Evolutionary conservation across 148 eudicot species (phyloP), one percentile per base, ranked within the genome.

Genomic region (Bassia scoparia): DNA sequence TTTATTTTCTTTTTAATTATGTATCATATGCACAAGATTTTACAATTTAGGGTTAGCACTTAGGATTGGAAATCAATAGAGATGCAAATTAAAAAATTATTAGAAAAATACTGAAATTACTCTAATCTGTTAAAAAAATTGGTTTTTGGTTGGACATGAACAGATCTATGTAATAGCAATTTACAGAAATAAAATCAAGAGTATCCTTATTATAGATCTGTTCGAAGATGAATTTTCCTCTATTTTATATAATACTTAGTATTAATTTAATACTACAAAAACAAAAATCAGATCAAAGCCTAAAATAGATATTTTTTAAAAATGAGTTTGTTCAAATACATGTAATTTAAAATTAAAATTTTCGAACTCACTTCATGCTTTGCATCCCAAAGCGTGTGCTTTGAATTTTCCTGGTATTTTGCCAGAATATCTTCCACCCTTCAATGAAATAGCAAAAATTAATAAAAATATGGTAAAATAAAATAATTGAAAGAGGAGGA

Each of bases 331-430:
- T 15, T 67, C 23, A n/a, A 34, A 54, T 34, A 23, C 33, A 31
- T 41, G 46, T n/a, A n/a, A 41, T 41, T 11, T 15, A 49, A 15
- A 49, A 15, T 2, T 7, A 2, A 49, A 65, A 17, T 9, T 52
- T 20, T 34, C 10, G 69, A 67, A 80, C 79, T 34, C 66, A 90
- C 98, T 85, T 90, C 94, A 90, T 93, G 98, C 62, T 88, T 90
- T 27, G 91, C 91, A 88, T 93, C 98, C 98, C 96, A 93, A 16
- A 93, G 84, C 78, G 80, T 88, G 67, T 78, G 84, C 29, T 90
- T 96, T 24, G 91, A 82, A 26, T 71, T 78, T 52, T 66, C 66
- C 68, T 93, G 98, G 69, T 93, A 93, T 31, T 65, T 72, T 49
- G 84, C 92, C 83, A 93, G 78, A 72, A 93, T 85, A n/a, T 88